Base-by-base conservation (phyloP, 352 stramenopile genomes). In the Phytophthora chlamydospora region DNA sequence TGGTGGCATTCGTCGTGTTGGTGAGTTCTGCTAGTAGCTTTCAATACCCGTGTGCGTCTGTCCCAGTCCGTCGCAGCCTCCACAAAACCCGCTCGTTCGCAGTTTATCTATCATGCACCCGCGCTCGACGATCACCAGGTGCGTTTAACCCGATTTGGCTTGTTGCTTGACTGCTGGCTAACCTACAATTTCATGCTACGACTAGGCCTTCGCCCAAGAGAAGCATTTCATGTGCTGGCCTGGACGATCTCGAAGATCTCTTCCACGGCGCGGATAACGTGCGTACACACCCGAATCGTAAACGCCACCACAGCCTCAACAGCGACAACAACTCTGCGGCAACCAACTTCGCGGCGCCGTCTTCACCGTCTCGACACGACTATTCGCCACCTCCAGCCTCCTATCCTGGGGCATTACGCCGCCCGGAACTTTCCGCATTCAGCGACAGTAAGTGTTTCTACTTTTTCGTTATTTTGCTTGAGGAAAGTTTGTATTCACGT, bases 151-250 rank as follows among this genome's bases (percentile, higher is more conserved):
- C 16, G 6, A 1, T n/a, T 17, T 7, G n/a, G 1, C 14, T 51
- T 49, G 6, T 19, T 9, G 11, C 32, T 1, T 45, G 8, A 34
- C 31, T 34, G 12, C 34, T 35, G 16, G 16, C 38, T 53, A 17
- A 66, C 31, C 17, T 16, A 31, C 48, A 19, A 34, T 42, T 59
- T 43, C 16, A 21, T 57, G 24, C 12, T 43, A 24, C 34, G 45
- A 24, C 13, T 64, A 88, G 78, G 51, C 74, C 76, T 9, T 79
- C 80, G 45, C 80, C 79, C 41, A 90, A 93, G 42, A 78, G 81
- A 50, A 80, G 73, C 32, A 72, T 77, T 13, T 80, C 83, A 27
- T 78, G 76, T 52, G 81, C 83, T 2, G 81, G 80, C 13, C 47
- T 90, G 2, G 71, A 90, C 51, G 66, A 85, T 54, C 62, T 83